Evolutionary conservation across 495 filamentous ascomycete species (phyloP).

Genomic region (Penicillium flavigenum): DNA sequence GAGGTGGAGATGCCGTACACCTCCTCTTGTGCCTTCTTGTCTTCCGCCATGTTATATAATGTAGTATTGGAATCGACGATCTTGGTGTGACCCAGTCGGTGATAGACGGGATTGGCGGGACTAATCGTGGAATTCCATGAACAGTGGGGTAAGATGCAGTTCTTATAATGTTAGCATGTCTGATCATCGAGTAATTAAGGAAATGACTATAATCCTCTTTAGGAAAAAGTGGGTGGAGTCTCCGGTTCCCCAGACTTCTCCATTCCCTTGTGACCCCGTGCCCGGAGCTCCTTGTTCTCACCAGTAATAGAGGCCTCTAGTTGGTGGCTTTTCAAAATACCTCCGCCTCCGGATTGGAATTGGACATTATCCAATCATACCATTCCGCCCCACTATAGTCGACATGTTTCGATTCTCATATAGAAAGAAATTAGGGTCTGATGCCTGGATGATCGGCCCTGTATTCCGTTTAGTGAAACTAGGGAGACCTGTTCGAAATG

Average conservation of each 20-base stretch:
- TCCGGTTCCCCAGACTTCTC: conserved; percentile 19
- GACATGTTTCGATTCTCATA: conserved; percentile 11
- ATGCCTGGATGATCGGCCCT: conserved; percentile 24
- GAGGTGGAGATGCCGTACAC: conserved; percentile 25
- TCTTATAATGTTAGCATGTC: conserved; percentile 24
- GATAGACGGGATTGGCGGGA: conserved; percentile 5
- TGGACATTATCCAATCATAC: conserved; percentile 25
- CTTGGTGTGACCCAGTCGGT: conserved; percentile 2
- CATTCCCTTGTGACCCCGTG: conserved; percentile 20
- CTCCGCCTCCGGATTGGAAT: conserved; percentile 32
- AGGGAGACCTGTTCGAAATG: neutral
- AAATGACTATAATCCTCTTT: conserved; percentile 9
- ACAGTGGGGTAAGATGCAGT: conserved; percentile 17
- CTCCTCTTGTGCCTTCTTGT: conserved; percentile 20
- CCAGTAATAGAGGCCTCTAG: conserved; percentile 16
- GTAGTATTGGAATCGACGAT: conserved; percentile 1
- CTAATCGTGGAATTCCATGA: neutral
- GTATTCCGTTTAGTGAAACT: conserved; percentile 9
- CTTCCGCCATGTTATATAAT: conserved; percentile 26
- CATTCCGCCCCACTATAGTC: neutral
- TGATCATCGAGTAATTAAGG: conserved; percentile 3
- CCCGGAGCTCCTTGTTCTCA: conserved; percentile 10
- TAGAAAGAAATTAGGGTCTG: conserved; percentile 17
- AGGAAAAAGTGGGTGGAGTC: conserved; percentile 13
- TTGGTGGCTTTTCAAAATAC: conserved; percentile 23